A percentile compares a stretch with the other conserved stretches of the same genome.
Conservation (phyloP, 169 alveolate genomes). For the Theileria parva region DNA sequence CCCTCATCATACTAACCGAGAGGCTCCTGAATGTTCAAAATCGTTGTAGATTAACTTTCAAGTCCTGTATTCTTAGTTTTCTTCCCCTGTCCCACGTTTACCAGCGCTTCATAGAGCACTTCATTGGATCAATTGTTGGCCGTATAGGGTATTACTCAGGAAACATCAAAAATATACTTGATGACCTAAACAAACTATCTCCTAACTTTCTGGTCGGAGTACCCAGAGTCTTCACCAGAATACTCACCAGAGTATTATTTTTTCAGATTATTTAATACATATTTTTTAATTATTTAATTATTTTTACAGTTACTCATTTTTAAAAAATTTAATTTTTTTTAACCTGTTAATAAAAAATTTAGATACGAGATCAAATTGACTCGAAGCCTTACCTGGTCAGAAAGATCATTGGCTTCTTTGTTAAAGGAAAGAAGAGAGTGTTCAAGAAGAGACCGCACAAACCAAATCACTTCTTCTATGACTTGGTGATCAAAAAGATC, state of each 20-base stretch:
- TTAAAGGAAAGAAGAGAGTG: constrained; percentile 22
- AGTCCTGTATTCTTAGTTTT: constrained; percentile 82
- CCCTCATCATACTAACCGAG: constrained; percentile 71
- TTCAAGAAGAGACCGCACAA: constrained; percentile 7
- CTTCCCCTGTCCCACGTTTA: constrained; percentile 91
- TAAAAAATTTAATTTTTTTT: no score
- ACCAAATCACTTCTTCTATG: constrained; percentile 47
- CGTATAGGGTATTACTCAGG: constrained; percentile 90
- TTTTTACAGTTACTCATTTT: no score
- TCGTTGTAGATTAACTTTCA: constrained; percentile 61
- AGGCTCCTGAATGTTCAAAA: constrained; percentile 69
- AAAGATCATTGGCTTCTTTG: constrained; percentile 15
- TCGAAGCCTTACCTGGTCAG: constrained; percentile 33
- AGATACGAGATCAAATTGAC: constrained; percentile 32
- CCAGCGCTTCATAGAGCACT: constrained; percentile 84
- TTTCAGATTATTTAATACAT: background rate
- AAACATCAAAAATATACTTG: constrained; percentile 78
- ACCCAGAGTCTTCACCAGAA: constrained; percentile 78
- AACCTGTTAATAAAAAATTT: background rate
- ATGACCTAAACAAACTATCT: constrained; percentile 77
- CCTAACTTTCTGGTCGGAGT: constrained; percentile 72
- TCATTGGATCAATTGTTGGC: constrained; percentile 66
- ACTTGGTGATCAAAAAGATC: constrained; percentile 70
- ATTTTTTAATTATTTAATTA: no score
- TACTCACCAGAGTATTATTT: constrained; percentile 50